Conservation (phyloP, 1,284 basidiomycete genomes). For the Apiotrichum sp. region DNA sequence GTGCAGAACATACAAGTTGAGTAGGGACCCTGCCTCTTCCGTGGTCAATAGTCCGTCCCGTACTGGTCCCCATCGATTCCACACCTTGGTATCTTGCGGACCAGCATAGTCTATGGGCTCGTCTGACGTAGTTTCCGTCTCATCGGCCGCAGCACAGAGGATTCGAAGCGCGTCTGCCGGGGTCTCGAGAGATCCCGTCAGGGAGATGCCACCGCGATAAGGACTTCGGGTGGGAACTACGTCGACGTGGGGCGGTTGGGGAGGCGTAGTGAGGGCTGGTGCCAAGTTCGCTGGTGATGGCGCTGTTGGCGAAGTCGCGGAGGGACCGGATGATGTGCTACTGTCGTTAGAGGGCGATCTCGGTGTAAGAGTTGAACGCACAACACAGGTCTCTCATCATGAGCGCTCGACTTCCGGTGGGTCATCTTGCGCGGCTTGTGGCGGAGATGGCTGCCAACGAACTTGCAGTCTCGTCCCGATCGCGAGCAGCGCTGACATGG, state of each 20-base stretch:
- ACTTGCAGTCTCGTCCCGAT: slow-evolving; percentile 13
- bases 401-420: neutral
- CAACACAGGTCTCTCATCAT: no score
- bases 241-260: no score
- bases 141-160: slow-evolving; percentile 12
- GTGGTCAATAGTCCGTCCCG: slow-evolving; percentile 17
- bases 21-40: slow-evolving; percentile 11
- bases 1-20: slow-evolving; percentile 9
- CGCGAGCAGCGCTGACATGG: slow-evolving; percentile 12
- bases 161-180: slow-evolving; percentile 19
- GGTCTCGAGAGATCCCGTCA: slow-evolving; percentile 7
- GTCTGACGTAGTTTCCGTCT: neutral
- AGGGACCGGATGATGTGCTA: no score
- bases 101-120: neutral
- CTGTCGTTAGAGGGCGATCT: no score
- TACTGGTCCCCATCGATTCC: slow-evolving; percentile 19
- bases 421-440: slow-evolving; percentile 1
- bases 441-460: slow-evolving; percentile 7
- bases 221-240: no score
- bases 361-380: no score
- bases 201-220: no score
- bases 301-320: no score
- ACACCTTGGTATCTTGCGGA: neutral
- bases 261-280: no score
- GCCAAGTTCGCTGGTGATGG: no score